Base-by-base conservation (phyloP, 768 basidiomycete genomes). In the Lentinula detonsa region DNA sequence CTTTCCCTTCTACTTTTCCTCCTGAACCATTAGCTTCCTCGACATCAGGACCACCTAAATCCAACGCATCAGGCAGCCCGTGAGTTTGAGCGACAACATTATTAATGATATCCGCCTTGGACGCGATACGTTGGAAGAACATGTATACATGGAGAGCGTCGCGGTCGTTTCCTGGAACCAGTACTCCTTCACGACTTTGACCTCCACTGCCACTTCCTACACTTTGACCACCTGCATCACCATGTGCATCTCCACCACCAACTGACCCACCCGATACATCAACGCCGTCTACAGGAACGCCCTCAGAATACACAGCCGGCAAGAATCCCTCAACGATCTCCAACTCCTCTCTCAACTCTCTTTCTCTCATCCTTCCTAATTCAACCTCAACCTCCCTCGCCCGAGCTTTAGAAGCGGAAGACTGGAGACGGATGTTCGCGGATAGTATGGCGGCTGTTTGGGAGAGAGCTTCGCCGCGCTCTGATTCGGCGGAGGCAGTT, bases 361-460 rank as follows among this genome's bases (percentile, higher is more conserved):
- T 79, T 1, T 92, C 91, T 68, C 98, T 94, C 58, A 97, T 79
- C 64, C 85, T 87, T 71, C 84, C 85, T 66, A 98, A 75, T 69
- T 98, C 97, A 16, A 95, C 81, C 62, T 98, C 96, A 60, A 98
- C 90, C 13, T 83, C 86, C 71, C 87, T 88, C 5, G 91, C 88
- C 67, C 96, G 95, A 64, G 91, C 91, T 81, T 96, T 97, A 34
- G 88, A 81, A 0, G 90, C 94, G 2, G 93, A 84, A 0, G 91
- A 91, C 71, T 98, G 96, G 5, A 99, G 81, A 71, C 93, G 97
- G 72, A 97, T 82, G 72, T 98, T 98, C 57, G 97, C 78, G 50
- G 94, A 93, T 81, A 98, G 87, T 79, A 98, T 88, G 2, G 91
- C 90, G 2, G 95, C 95, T 0, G 92, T 90, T 68, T 98, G 95